Percentiles rank a stretch among this genome's conserved stretches.
phyloP scores from a whole-genome alignment of 2,329 filamentous ascomycete species.

The Mycosphaerella arachidis region DNA sequence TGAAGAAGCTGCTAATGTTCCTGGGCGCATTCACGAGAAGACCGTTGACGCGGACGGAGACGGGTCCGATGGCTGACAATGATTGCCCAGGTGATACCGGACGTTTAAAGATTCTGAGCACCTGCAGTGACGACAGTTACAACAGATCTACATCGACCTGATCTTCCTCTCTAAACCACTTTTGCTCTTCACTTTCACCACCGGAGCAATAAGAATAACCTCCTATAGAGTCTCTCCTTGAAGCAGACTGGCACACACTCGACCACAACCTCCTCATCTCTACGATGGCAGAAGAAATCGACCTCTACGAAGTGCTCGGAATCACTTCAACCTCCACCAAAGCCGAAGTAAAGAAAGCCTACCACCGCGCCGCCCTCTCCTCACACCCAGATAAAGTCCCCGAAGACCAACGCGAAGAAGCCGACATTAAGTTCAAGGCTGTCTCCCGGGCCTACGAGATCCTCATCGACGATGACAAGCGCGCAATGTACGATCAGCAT shows the following conservation, averaged over 20 bases:
- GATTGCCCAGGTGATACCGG: not conserved
- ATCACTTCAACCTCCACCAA: slow-evolving; percentile 67
- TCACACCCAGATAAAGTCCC: slow-evolving; percentile 95
- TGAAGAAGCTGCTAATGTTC: not conserved
- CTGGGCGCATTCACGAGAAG: not conserved
- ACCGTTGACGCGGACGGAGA: not conserved
- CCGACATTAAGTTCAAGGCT: slow-evolving; percentile 88
- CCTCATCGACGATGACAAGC: slow-evolving; percentile 90
- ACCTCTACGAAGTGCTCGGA: slow-evolving; percentile 71
- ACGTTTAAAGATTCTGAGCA: not conserved
- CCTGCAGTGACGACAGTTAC: not conserved
- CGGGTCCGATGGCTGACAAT: not conserved
- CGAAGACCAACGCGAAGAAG: slow-evolving; percentile 75
- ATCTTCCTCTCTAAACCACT: not conserved
- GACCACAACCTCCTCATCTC: not conserved
- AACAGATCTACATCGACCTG: not conserved
- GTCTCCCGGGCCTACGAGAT: slow-evolving; percentile 97
- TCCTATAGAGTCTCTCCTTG: too few species aligned
- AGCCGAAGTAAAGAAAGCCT: slow-evolving; percentile 89
- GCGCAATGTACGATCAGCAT: slow-evolving; percentile 84
- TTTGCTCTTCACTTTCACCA: not conserved
- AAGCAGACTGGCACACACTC: too few species aligned
- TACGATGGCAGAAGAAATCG: slow-evolving; percentile 46
- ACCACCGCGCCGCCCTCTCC: slow-evolving; percentile 73
- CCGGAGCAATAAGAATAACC: not conserved